Evolutionary conservation across 495 filamentous ascomycete genomes (phyloP).

Genomic region (Hypoxylon crocopeplum): DNA sequence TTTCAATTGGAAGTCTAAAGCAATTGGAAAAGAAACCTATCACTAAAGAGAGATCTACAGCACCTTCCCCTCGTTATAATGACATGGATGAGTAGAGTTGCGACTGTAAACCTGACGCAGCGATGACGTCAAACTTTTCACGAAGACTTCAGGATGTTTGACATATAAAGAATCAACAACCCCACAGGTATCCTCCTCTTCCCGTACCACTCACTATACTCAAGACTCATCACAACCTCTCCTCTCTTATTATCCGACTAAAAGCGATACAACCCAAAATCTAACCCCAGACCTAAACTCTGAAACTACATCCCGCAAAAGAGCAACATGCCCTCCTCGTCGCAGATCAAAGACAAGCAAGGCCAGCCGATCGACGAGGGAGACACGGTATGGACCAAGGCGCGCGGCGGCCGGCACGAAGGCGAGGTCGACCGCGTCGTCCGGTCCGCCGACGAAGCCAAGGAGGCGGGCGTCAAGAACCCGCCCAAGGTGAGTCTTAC

Average conservation of each 20-base stretch:
- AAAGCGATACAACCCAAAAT: too few species aligned
- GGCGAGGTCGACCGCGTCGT: conserved; percentile 51
- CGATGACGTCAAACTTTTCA: conserved; percentile 3
- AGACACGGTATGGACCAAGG: conserved; percentile 45
- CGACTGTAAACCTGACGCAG: conserved; percentile 1
- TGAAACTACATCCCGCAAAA: too few species aligned
- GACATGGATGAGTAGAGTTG: too few species aligned
- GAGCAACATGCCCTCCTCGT: conserved; percentile 26
- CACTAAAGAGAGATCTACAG: too few species aligned
- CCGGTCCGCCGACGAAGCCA: conserved; percentile 42
- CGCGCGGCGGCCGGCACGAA: conserved; percentile 44
- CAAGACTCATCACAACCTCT: too few species aligned
- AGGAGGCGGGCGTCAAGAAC: conserved; percentile 49
- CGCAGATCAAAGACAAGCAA: conserved; percentile 45
- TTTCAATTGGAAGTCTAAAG: too few species aligned
- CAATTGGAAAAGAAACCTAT: too few species aligned
- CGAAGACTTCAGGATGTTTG: not conserved
- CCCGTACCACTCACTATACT: too few species aligned
- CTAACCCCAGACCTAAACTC: not conserved
- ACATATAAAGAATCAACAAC: not conserved
- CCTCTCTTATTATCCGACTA: too few species aligned
- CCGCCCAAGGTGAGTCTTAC: conserved; percentile 49
- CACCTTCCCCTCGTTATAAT: too few species aligned
- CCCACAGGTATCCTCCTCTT: too few species aligned
- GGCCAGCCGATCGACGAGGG: conserved; percentile 45